Conservation (phyloP, 371 early-diverging fungal genomes). For the Thermomucor indicae-seudaticae region DNA sequence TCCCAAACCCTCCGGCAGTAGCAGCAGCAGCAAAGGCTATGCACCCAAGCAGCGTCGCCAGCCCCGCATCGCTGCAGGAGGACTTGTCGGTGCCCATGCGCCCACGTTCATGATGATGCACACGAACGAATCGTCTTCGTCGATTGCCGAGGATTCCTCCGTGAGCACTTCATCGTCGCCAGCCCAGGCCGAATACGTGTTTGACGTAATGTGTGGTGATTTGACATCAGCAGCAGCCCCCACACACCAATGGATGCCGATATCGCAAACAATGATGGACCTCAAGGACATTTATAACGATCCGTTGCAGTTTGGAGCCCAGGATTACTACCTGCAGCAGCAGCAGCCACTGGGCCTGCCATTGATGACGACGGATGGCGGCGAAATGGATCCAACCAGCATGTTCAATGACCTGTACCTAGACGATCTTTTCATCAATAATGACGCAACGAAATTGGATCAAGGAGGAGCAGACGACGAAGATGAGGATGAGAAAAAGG, state of each 20-base stretch:
- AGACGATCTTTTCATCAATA: too few relatives aligned
- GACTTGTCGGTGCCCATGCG: neutral
- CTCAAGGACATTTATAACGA: slow-evolving; percentile 5
- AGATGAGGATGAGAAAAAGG: too few relatives aligned
- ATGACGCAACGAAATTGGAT: too few relatives aligned
- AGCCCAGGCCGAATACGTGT: slow-evolving; percentile 41
- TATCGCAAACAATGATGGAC: slow-evolving; percentile 4
- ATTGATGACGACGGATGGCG: too few relatives aligned
- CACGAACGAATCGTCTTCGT: slow-evolving; percentile 16
- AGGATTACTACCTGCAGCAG: too few relatives aligned
- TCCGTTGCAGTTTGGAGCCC: too few relatives aligned
- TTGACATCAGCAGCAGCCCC: slow-evolving; percentile 1
- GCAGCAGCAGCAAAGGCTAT: slow-evolving; percentile 3
- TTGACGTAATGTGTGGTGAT: slow-evolving; percentile 42
- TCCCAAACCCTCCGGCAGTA: neutral
- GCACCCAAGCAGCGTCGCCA: slow-evolving; percentile 6
- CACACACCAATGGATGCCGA: neutral
- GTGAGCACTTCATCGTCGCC: slow-evolving; percentile 35
- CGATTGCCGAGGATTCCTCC: slow-evolving; percentile 48
- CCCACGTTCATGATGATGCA: neutral
- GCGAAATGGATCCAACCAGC: too few relatives aligned
- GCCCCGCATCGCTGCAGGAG: slow-evolving; percentile 5
- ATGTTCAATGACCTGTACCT: too few relatives aligned
- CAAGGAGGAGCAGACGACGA: too few relatives aligned
- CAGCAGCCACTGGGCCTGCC: slow-evolving; percentile 17